These are phyloP conservation scores for Casuarina equisetifolia DNA, from an alignment of 306 rosid genomes.

Conservation along the genomic window DNA sequence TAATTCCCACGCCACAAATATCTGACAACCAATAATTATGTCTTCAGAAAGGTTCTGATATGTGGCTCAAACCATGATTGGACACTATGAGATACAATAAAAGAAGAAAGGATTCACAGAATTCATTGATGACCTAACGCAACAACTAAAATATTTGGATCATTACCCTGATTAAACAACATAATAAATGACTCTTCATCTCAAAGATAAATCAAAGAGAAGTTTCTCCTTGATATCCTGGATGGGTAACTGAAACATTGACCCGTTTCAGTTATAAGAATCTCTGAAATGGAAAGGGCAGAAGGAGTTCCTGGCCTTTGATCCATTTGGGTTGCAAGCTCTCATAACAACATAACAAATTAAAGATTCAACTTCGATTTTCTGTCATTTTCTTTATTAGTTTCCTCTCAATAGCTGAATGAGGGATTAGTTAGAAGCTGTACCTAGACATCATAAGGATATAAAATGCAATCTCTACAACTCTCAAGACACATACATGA, in stretches of 20 bases:
- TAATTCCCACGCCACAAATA: slow-evolving; percentile 89
- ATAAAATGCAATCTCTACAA: neutral
- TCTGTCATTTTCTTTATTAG: neutral
- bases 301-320: neutral
- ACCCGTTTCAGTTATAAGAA: neutral
- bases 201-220: neutral
- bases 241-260: neutral
- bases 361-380: neutral
- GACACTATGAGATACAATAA: too few relatives aligned
- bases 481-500: slow-evolving; percentile 4
- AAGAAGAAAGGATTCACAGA: too few relatives aligned
- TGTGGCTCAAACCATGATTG: too few relatives aligned
- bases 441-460: neutral
- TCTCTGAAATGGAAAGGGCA: neutral
- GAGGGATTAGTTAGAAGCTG: neutral
- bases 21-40: slow-evolving; percentile 30
- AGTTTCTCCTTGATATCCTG: neutral
- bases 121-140: too few relatives aligned
- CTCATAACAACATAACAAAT: neutral
- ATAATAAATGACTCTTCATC: too few relatives aligned
- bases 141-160: too few relatives aligned
- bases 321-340: neutral
- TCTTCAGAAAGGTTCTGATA: too few relatives aligned
- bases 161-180: too few relatives aligned
- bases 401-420: neutral